Conservation (phyloP, 106 monocot species). For the Chionographis japonica region DNA sequence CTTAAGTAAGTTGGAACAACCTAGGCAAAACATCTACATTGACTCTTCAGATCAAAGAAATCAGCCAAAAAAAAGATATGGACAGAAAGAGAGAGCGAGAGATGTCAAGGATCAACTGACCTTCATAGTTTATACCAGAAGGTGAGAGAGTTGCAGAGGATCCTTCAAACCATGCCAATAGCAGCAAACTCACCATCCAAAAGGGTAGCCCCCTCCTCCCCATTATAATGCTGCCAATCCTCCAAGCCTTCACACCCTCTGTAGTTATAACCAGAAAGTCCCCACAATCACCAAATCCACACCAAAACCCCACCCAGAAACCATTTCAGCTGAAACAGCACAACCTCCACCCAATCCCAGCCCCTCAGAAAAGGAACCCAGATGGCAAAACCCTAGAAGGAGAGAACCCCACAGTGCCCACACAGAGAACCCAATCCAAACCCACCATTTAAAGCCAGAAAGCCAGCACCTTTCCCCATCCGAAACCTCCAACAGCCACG, state of each 20-base stretch:
- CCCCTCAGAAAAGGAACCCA: neutral
- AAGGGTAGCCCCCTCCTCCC: constrained; percentile 12
- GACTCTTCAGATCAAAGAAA: too few relatives aligned
- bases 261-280: neutral
- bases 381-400: neutral
- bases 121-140: constrained; percentile 97
- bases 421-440: neutral
- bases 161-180: constrained; percentile 18
- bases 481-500: neutral
- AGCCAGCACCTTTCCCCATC: neutral
- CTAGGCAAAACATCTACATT: too few relatives aligned
- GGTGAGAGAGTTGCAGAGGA: constrained; percentile 75
- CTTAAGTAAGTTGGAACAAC: too few relatives aligned
- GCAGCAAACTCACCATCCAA: constrained; percentile 24
- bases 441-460: neutral
- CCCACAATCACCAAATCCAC: constrained; percentile 1
- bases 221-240: constrained; percentile 8
- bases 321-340: neutral
- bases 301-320: neutral
- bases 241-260: neutral
- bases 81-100: too few relatives aligned
- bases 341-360: too few relatives aligned
- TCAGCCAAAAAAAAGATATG: neutral
- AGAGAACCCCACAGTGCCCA: neutral
- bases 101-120: constrained; percentile 26